Base-by-base conservation (phyloP, 2,329 filamentous ascomycete species). In the Cercospora sp. region DNA sequence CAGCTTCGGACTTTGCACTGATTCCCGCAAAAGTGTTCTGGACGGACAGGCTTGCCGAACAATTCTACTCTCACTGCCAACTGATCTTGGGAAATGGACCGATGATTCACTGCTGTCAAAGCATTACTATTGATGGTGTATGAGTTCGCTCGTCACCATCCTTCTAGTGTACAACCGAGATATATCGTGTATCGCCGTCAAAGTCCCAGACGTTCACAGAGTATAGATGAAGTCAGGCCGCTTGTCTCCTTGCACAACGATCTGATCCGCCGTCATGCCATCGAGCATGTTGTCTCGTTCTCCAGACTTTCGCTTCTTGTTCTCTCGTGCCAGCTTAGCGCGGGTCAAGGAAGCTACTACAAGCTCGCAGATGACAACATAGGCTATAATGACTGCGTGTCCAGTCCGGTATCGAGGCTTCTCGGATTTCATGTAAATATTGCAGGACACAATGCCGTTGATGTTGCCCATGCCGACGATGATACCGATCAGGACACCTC, bases 401-500 rank as follows among this genome's bases (percentile, higher is more conserved):
- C 94, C 94, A 1, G 88, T 70, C 58, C 65, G 69, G 61, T 70
- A 68, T 40, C 65, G 66, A 26, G 72, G 68, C 69, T 69, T 72
- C 60, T 73, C 69, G 7, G 66, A 59, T 18, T 58, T 63, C 36
- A 74, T 81, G 73, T 92, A 97, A 73, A 97, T 93, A 78, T 97
- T 97, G 69, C 87, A 89, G 73, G 86, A 88, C 16, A 97, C 90
- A 28, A 97, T 88, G 60, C 63, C 94, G 77, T 96, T 97, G 53
- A 97, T 82, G 76, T 97, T 97, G 33, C 94, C 94, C 91, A 92
- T 96, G 36, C 80, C 93, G 69, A 97, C 96, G 62, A 97, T 90
- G 71, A 97, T 63, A 0, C 94, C 94, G 0, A 97, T 81, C 0
- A 92, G 91, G 13, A 97, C 90, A 42, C 93, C 94, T 45, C 93